Evolutionary conservation across 1,284 basidiomycete species (phyloP).

Genomic region (Fomitopsis schrenkii): DNA sequence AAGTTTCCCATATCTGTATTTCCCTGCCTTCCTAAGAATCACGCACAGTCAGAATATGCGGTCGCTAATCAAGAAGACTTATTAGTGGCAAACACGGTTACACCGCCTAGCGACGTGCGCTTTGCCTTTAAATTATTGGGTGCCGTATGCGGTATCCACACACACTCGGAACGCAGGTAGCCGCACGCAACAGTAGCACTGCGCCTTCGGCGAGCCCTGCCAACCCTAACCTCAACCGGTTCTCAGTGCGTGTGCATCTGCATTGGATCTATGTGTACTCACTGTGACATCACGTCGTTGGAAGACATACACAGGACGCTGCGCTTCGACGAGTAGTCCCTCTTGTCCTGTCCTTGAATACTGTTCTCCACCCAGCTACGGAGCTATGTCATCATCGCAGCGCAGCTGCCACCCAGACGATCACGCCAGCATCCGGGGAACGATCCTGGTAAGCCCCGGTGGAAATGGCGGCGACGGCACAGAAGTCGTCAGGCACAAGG

Average conservation of each 20-base stretch:
- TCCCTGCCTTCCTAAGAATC: too few relatives aligned
- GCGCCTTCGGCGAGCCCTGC: background rate
- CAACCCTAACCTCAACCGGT: slow-evolving; percentile 13
- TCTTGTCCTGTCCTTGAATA: slow-evolving; percentile 35
- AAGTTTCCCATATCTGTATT: too few relatives aligned
- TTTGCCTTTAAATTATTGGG: background rate
- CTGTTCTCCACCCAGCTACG: slow-evolving; percentile 20
- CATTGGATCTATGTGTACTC: background rate
- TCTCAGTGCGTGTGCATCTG: slow-evolving; percentile 4
- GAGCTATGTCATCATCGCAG: slow-evolving; percentile 31
- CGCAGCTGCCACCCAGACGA: slow-evolving; percentile 27
- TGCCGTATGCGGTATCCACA: background rate
- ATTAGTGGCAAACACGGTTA: background rate
- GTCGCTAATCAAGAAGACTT: background rate
- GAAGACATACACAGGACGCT: slow-evolving; percentile 14
- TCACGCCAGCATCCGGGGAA: slow-evolving; percentile 35
- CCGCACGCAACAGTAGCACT: background rate
- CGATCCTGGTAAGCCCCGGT: slow-evolving; percentile 48
- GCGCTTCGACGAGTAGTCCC: slow-evolving; percentile 15
- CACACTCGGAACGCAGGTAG: background rate
- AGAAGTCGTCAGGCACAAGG: slow-evolving; percentile 23
- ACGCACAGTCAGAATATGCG: background rate
- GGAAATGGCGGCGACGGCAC: slow-evolving; percentile 49
- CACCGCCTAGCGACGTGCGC: background rate
- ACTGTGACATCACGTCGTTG: background rate